phyloP scores from a whole-genome alignment of 2,329 filamentous ascomycete species.

The Trichoderma pleuroti region DNA sequence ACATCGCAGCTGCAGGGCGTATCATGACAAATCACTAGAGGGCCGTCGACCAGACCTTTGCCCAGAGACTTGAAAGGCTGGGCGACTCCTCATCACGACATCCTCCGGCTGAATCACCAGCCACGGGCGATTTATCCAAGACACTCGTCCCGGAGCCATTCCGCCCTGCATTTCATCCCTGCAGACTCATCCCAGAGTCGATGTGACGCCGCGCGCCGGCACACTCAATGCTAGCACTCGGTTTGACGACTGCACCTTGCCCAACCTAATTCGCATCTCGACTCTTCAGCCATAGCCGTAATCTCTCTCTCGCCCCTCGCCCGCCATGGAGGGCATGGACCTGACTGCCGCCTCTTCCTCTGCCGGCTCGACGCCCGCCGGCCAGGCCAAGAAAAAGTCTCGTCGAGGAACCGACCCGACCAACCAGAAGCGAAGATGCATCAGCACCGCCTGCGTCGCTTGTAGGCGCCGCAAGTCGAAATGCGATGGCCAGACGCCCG shows the following conservation, averaged over 20 bases:
- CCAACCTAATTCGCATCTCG: neutral
- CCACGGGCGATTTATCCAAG: neutral
- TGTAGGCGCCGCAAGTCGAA: slow-evolving; percentile 78
- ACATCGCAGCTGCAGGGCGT: neutral
- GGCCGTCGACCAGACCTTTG: neutral
- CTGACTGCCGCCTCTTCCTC: neutral
- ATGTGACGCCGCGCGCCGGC: slow-evolving; percentile 9
- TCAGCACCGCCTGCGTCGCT: slow-evolving; percentile 80
- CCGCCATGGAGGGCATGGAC: slow-evolving; percentile 1
- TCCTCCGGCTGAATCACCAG: neutral
- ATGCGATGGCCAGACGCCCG: slow-evolving; percentile 88
- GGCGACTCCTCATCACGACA: neutral
- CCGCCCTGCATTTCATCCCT: neutral
- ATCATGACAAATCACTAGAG: slow-evolving; percentile 1
- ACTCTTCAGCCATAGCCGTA: neutral
- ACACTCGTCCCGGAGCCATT: neutral
- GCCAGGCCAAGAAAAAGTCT: slow-evolving; percentile 45
- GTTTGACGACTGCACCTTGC: neutral
- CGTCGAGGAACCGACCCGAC: slow-evolving; percentile 47
- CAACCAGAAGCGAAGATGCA: slow-evolving; percentile 68
- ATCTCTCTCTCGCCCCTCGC: neutral
- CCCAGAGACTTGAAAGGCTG: neutral
- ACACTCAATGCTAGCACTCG: neutral
- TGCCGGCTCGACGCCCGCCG: neutral
- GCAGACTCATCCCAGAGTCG: neutral